These are phyloP conservation scores for Tieghemiomyces parasiticus DNA, from an alignment of 192 early-diverging fungal genomes.

Conservation along the genomic window DNA sequence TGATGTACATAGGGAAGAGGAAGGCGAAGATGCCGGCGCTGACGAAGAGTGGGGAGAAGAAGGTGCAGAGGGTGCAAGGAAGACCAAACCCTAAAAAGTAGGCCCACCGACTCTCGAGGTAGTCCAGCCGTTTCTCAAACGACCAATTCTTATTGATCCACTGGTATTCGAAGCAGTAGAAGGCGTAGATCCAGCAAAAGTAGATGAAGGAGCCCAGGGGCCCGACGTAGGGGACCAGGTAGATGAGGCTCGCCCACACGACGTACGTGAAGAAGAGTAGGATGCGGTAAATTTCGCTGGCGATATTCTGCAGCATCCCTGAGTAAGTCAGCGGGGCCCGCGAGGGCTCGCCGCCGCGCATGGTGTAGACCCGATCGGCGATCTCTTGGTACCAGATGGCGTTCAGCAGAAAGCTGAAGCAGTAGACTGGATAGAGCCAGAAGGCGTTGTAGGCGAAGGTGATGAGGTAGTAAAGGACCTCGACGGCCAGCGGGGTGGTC, in stretches of 20 bases:
- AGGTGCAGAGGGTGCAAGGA: slow-evolving; percentile 24
- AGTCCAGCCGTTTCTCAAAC: slow-evolving; percentile 30
- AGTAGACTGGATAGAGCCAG: slow-evolving; percentile 42
- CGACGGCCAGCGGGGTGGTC: slow-evolving; percentile 11
- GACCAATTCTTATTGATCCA: slow-evolving; percentile 35
- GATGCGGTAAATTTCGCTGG: slow-evolving; percentile 28
- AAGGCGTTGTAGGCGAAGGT: slow-evolving; percentile 23
- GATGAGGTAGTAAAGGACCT: slow-evolving; percentile 12
- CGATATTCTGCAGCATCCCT: slow-evolving; percentile 19
- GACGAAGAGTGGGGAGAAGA: slow-evolving; percentile 30
- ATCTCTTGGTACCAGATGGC: slow-evolving; percentile 39
- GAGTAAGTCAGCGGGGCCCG: slow-evolving; percentile 17
- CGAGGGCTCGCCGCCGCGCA: slow-evolving; percentile 26
- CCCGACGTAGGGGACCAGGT: slow-evolving; percentile 25
- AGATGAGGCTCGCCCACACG: slow-evolving; percentile 15
- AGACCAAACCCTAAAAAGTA: slow-evolving; percentile 49
- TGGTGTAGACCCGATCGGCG: slow-evolving; percentile 28
- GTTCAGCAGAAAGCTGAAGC: slow-evolving; percentile 32
- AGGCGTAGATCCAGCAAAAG: slow-evolving; percentile 28
- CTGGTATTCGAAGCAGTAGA: slow-evolving; percentile 41
- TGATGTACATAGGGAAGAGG: slow-evolving; percentile 36
- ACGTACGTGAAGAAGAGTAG: slow-evolving; percentile 31
- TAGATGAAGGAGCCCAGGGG: slow-evolving; percentile 24
- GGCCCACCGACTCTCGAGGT: slow-evolving; percentile 38
- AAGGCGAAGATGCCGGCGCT: slow-evolving; percentile 30